Conservation (phyloP, 2,329 filamentous ascomycete genomes). For the Pyricularia pennisetigena region DNA sequence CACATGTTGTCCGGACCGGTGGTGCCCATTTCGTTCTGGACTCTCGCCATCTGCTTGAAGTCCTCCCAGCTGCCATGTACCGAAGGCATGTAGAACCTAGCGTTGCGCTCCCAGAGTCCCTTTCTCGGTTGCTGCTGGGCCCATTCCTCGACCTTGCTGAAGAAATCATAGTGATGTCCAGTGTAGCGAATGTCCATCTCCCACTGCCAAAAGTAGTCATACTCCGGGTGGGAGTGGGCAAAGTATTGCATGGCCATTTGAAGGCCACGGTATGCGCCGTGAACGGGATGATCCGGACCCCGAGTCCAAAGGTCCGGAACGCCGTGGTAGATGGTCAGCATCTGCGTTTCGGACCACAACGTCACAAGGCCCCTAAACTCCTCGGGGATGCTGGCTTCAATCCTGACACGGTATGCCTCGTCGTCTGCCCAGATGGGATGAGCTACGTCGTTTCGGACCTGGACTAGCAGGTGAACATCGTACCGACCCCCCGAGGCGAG, state of each 20-base stretch:
- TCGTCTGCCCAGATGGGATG: slow-evolving; percentile 72
- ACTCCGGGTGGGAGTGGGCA: slow-evolving; percentile 77
- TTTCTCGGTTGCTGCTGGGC: slow-evolving; percentile 65
- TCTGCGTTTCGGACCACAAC: slow-evolving; percentile 89
- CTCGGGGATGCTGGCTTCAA: slow-evolving; percentile 59
- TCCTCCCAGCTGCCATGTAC: slow-evolving; percentile 73
- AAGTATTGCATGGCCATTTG: slow-evolving; percentile 96
- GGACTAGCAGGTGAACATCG: slow-evolving; percentile 75
- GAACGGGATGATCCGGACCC: slow-evolving; percentile 63
- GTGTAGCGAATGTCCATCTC: slow-evolving; percentile 90
- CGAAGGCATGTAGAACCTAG: slow-evolving; percentile 66
- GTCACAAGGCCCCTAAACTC: slow-evolving; percentile 87
- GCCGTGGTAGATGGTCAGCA: slow-evolving; percentile 81
- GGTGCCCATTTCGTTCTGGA: slow-evolving; percentile 63
- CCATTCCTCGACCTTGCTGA: slow-evolving; percentile 62
- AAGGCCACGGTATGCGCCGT: slow-evolving; percentile 85
- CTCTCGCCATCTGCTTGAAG: slow-evolving; percentile 66
- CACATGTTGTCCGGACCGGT: slow-evolving; percentile 58
- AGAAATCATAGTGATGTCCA: slow-evolving; percentile 71
- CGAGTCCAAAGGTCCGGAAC: slow-evolving; percentile 66
- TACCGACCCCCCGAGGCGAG: slow-evolving; percentile 79
- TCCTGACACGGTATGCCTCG: slow-evolving; percentile 55
- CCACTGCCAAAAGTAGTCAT: slow-evolving; percentile 90
- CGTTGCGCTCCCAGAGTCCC: slow-evolving; percentile 71
- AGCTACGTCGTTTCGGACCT: slow-evolving; percentile 67